Percentiles rank a stretch among this genome's conserved stretches.
Evolutionary conservation across 352 stramenopile genomes (phyloP).

Genomic region (Phytophthora cryptogea): DNA sequence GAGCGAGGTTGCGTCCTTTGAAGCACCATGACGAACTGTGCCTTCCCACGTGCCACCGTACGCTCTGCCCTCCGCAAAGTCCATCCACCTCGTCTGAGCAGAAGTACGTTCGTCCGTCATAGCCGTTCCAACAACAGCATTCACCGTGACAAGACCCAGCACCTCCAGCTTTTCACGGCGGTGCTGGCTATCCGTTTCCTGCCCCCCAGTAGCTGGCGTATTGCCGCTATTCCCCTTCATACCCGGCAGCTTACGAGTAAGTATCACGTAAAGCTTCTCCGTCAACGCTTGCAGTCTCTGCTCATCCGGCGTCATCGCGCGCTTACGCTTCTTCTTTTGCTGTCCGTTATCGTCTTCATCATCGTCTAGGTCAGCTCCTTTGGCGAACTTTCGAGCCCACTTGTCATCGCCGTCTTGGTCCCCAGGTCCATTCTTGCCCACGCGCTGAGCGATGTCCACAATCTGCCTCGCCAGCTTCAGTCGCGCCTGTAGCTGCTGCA

Average conservation of each 20-base stretch:
- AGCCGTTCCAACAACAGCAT: slow-evolving; percentile 54
- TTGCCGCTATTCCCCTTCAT: slow-evolving; percentile 5
- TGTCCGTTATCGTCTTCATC: slow-evolving; percentile 46
- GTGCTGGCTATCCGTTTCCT: slow-evolving; percentile 41
- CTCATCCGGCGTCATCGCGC: slow-evolving; percentile 54
- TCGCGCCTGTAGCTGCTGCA: slow-evolving; percentile 54
- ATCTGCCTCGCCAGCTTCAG: slow-evolving; percentile 67
- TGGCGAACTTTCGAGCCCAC: slow-evolving; percentile 62
- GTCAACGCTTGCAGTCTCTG: slow-evolving; percentile 73
- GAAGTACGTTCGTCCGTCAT: slow-evolving; percentile 63
- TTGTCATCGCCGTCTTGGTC: slow-evolving; percentile 49
- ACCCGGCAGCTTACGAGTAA: slow-evolving; percentile 43
- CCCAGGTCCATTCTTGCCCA: slow-evolving; percentile 27
- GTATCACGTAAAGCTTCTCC: slow-evolving; percentile 68
- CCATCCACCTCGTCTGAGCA: slow-evolving; percentile 86
- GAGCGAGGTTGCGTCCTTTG: slow-evolving; percentile 75
- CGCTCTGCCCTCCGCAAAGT: slow-evolving; percentile 45
- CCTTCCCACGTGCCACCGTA: slow-evolving; percentile 74
- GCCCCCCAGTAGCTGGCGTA: not conserved
- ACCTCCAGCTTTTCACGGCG: slow-evolving; percentile 66
- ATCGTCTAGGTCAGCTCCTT: slow-evolving; percentile 52
- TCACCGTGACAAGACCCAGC: slow-evolving; percentile 65
- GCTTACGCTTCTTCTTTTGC: slow-evolving; percentile 49
- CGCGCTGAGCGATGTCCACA: slow-evolving; percentile 48
- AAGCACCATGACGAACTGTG: slow-evolving; percentile 69